Percentiles rank a stretch among this genome's conserved stretches.
Conservation (phyloP, 768 basidiomycete genomes). For the Agaricus sinodeliciosus region DNA sequence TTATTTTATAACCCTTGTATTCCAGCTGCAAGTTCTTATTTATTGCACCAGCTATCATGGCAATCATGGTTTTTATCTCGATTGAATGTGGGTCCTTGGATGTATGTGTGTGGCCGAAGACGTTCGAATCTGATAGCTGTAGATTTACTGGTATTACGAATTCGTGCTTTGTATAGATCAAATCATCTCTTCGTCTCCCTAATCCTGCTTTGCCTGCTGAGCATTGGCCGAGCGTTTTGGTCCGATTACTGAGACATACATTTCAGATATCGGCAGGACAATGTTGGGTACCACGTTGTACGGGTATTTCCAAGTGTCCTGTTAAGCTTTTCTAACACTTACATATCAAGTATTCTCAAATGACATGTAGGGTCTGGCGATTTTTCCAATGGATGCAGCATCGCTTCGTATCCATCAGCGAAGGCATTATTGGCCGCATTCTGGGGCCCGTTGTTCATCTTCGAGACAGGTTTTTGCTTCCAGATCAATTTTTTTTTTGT, state of each 20-base stretch:
- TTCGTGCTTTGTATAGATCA: constrained; percentile 2
- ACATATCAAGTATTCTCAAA: neutral
- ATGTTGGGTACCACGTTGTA: neutral
- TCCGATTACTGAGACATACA: neutral
- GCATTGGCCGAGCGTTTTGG: neutral
- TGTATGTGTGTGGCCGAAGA: too few relatives aligned
- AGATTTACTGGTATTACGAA: constrained; percentile 1
- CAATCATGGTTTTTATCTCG: neutral
- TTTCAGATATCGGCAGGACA: neutral
- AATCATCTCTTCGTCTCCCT: neutral
- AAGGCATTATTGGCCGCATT: neutral
- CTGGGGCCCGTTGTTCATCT: constrained; percentile 5
- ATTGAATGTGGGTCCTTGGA: constrained; percentile 7
- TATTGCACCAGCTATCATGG: neutral
- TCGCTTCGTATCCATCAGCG: neutral
- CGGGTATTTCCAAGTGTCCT: neutral
- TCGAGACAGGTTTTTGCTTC: neutral
- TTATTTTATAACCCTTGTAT: neutral
- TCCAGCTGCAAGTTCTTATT: constrained; percentile 2
- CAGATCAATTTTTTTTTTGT: neutral
- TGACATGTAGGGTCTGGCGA: neutral
- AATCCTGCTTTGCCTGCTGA: neutral
- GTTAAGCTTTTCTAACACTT: neutral
- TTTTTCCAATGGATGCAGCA: neutral
- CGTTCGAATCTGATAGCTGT: neutral